These are phyloP conservation scores for Aspergillus jensenii DNA, from an alignment of 2,329 filamentous ascomycete species.

Conservation along the genomic window DNA sequence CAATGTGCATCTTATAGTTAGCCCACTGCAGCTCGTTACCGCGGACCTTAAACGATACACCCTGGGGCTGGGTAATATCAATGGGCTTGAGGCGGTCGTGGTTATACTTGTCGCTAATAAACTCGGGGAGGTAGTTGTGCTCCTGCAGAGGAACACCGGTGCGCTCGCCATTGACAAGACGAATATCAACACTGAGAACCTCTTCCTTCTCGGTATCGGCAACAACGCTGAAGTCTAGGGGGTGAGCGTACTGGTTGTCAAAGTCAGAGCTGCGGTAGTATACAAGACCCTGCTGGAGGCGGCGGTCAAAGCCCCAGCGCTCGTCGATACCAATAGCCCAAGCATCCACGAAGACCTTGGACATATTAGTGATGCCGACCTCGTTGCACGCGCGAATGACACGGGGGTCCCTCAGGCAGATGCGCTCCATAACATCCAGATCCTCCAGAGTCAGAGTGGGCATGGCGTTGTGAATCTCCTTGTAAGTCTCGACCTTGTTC, in stretches of 20 bases:
- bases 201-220: conserved; percentile 76
- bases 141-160: no score
- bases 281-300: conserved; percentile 91
- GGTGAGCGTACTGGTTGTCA: conserved; percentile 89
- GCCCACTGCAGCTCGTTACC: conserved; percentile 72
- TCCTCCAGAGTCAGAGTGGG: no score
- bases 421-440: no score
- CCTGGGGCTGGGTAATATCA: conserved; percentile 83
- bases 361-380: no score
- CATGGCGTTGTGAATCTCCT: no score
- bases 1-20: conserved; percentile 89
- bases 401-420: no score
- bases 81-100: conserved; percentile 78
- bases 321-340: conserved; percentile 97
- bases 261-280: conserved; percentile 79
- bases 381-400: no score
- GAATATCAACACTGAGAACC: conserved; percentile 81
- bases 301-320: conserved; percentile 73
- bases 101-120: conserved; percentile 71
- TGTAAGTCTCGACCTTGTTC: no score
- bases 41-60: conserved; percentile 79
- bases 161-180: conserved; percentile 51
- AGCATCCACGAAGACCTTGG: conserved; percentile 36
- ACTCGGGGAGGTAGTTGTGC: conserved; percentile 75
- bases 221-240: conserved; percentile 91